Evolutionary conservation across 192 early-diverging fungal genomes (phyloP).

Genomic region (Coemansia sp.): DNA sequence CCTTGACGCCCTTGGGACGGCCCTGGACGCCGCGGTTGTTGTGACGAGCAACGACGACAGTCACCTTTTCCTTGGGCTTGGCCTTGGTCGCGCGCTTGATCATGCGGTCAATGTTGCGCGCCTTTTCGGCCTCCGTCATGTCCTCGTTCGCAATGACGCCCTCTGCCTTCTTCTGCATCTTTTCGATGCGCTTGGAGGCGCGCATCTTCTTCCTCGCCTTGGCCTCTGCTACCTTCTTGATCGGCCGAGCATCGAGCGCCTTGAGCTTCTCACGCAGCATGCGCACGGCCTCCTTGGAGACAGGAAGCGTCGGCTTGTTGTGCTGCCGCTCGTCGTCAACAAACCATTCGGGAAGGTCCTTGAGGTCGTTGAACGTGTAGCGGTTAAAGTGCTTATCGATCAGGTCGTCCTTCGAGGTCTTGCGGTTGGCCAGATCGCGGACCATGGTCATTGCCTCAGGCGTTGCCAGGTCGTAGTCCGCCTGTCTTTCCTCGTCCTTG

Average conservation of each 20-base stretch:
- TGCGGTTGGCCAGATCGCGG: constrained; percentile 73
- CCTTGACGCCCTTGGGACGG: constrained; percentile 96
- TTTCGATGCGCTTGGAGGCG: constrained; percentile 68
- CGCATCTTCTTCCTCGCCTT: constrained; percentile 94
- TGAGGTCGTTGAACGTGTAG: constrained; percentile 81
- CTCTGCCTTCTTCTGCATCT: constrained; percentile 85
- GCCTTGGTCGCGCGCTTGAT: constrained; percentile 76
- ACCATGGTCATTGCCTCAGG: constrained; percentile 90
- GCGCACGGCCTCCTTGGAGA: constrained; percentile 95
- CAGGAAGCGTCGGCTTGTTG: constrained; percentile 84
- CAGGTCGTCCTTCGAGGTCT: constrained; percentile 74
- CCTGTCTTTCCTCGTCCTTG: constrained; percentile 49
- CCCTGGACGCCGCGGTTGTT: constrained; percentile 80
- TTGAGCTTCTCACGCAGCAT: constrained; percentile 77
- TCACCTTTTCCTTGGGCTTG: constrained; percentile 72
- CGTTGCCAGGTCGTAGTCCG: constrained; percentile 72
- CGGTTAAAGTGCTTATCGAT: constrained; percentile 91
- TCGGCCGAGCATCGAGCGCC: constrained; percentile 93
- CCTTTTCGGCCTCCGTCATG: constrained; percentile 86
- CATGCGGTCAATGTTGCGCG: constrained; percentile 75
- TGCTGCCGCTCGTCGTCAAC: constrained; percentile 85
- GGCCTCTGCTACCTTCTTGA: constrained; percentile 99
- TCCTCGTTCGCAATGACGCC: constrained; percentile 82
- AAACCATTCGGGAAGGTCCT: constrained; percentile 89
- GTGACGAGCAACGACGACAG: constrained; percentile 89